Conservation (phyloP, 805 yeast species). For the Saccharomycopsis selenospora region DNA sequence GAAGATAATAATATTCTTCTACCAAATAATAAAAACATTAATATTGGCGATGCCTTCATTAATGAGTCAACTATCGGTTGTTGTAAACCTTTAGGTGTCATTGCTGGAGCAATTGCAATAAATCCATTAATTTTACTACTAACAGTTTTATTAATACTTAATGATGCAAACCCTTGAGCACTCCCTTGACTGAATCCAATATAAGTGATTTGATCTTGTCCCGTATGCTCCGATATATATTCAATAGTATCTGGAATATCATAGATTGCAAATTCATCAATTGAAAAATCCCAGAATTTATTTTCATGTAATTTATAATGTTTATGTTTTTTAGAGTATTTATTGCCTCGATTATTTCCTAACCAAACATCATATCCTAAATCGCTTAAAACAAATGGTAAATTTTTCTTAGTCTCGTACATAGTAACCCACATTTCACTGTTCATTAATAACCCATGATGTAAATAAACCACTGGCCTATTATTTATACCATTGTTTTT, state of each 20-base stretch:
- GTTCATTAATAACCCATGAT: slow-evolving; percentile 77
- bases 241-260: slow-evolving; percentile 84
- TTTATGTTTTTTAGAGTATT: slow-evolving; percentile 82
- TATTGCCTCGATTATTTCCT: slow-evolving; percentile 90
- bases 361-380: slow-evolving; percentile 91
- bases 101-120: slow-evolving; percentile 87
- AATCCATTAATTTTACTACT: slow-evolving; percentile 51
- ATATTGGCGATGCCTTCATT: slow-evolving; percentile 66
- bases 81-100: slow-evolving; percentile 81
- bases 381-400: slow-evolving; percentile 60
- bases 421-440: slow-evolving; percentile 53
- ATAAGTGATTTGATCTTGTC: slow-evolving; percentile 44
- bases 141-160: slow-evolving; percentile 58
- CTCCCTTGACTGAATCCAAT: slow-evolving; percentile 93
- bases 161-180: slow-evolving; percentile 84
- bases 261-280: slow-evolving; percentile 85
- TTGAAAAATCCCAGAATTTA: slow-evolving; percentile 79
- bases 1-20: slow-evolving; percentile 65
- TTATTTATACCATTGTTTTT: slow-evolving; percentile 3
- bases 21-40: slow-evolving; percentile 69
- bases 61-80: slow-evolving; percentile 70
- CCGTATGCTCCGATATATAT: slow-evolving; percentile 55
- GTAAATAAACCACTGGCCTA: slow-evolving; percentile 56
- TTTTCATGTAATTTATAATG: slow-evolving; percentile 33
- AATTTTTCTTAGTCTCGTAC: slow-evolving; percentile 35